These are phyloP conservation scores for Saccharomycopsis schoenii DNA, from an alignment of 805 yeast species.

Conservation along the genomic window DNA sequence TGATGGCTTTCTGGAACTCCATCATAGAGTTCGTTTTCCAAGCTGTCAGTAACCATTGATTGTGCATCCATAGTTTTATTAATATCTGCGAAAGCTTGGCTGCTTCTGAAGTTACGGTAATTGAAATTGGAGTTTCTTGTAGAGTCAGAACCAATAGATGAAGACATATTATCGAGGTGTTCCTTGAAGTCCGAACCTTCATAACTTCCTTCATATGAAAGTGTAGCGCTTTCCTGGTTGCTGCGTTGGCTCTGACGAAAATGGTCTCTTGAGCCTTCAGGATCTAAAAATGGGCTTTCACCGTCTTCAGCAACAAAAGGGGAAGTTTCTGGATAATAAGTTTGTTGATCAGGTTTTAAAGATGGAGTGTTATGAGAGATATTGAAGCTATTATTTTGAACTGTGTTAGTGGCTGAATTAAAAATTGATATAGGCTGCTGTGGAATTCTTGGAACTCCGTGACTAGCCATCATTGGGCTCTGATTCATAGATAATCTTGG, in stretches of 20 bases:
- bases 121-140: constrained; percentile 26
- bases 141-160: constrained; percentile 18
- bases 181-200: constrained; percentile 1
- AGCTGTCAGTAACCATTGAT: constrained; percentile 23
- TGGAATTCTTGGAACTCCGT: constrained; percentile 33
- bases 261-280: not conserved
- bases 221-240: constrained; percentile 13
- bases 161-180: constrained; percentile 1
- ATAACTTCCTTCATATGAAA: constrained; percentile 11
- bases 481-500: constrained; percentile 22
- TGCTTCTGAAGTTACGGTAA: constrained; percentile 26
- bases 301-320: constrained; percentile 11
- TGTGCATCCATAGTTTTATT: constrained; percentile 21
- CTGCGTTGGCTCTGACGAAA: constrained; percentile 3
- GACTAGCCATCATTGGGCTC: not conserved
- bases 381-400: constrained; percentile 30
- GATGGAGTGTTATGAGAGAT: constrained; percentile 14
- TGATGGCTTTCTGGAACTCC: constrained; percentile 26
- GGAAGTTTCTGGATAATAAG: constrained; percentile 25
- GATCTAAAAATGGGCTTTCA: constrained; percentile 15
- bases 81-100: constrained; percentile 15
- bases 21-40: constrained; percentile 40
- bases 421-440: constrained; percentile 61
- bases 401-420: constrained; percentile 53
- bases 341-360: constrained; percentile 18